Evolutionary conservation across 2,329 filamentous ascomycete species (phyloP), one percentile per base, ranked within the genome.

Genomic region (Epicoccum nigrum): DNA sequence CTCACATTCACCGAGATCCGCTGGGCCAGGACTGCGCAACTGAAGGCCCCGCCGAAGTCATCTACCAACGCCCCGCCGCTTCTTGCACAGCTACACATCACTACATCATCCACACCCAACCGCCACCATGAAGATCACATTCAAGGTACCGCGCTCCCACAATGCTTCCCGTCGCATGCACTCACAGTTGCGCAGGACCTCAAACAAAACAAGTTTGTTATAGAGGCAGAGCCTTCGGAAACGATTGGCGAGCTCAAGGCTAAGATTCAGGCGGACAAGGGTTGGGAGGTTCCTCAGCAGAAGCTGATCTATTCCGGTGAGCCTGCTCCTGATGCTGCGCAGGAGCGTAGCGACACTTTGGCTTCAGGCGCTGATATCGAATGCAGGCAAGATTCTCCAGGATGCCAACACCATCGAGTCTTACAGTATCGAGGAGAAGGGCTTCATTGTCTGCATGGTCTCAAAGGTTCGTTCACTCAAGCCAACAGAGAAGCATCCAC

Each of bases 371-470:
- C 61, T 72, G 55, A 66, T 61, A 30, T 43, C 28, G 28, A 23
- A 33, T 39, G 49, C 65, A 97, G 92, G 94, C 79, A 99, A 99
- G 81, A 97, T 99, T 66, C 81, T 99, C 61, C 93, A 97, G 77
- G 93, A 99, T 88, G 91, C 92, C 56, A 94, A 97, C 72, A 96
- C 92, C 2, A 89, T 99, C 65, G 91, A 92, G 76, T 92, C 90
- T 32, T 97, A 97, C 81, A 96, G 91, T 78, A 97, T 99, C 59
- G 93, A 99, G 77, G 94, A 97, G 83, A 99, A 97, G 83, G 94
- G 94, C 30, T 99, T 97, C 74, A 92, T 99, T 68, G 94, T 99
- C 55, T 99, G 94, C 80, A 96, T 99, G 86, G 87, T 96, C 67
- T 91, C 90, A 73, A 97, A 97, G 89, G 92, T 96, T 79, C 58